Evolutionary conservation across 768 basidiomycete genomes (phyloP), one percentile per base, ranked within the genome.

Genomic region (Hemileccinum impolitum): DNA sequence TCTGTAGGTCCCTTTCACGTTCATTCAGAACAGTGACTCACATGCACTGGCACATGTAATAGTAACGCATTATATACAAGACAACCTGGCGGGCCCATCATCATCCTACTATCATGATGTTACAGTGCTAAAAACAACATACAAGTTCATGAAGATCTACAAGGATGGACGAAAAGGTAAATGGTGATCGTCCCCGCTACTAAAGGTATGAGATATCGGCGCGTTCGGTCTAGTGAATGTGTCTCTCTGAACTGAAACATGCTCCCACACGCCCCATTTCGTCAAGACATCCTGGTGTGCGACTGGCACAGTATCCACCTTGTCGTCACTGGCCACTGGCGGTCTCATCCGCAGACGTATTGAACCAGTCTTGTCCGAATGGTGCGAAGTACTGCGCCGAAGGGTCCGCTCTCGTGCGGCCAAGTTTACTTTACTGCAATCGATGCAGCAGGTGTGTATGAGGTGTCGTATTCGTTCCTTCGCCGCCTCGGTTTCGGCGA

Each of bases 371-470:
- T 23, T 54, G 39, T 51, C 43, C 30, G 45, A 28, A 32, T 35
- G 47, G n/a, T 26, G 47, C 28, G 39, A 25, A 31, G 38, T 38
- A 3, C 39, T 17, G n/a, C 37, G 43, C 18, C 38, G 44, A 39
- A 64, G 64, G 34, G 59, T 39, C 1, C 13, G 48, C 34, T 52
- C 47, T 50, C 43, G 31, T 21, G 36, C 45, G n/a, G 39, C 9
- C 8, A 55, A 37, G 14, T 45, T 46, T 14, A 14, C 49, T 36
- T 61, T 42, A 21, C 50, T 64, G 53, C 56, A 61, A 25, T 63
- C 63, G 12, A 64, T 59, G 49, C 63, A 65, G 26, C 46, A 43
- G 30, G 48, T 35, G n/a, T 57, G 54, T 25, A 64, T 15, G 35
- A 64, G 51, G 30, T 39, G 13, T 18, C 47, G 52, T 32, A 63